Evolutionary conservation across 805 yeast genomes (phyloP), one percentile per base, ranked within the genome.

Genomic region (Cyberlindnera americana): DNA sequence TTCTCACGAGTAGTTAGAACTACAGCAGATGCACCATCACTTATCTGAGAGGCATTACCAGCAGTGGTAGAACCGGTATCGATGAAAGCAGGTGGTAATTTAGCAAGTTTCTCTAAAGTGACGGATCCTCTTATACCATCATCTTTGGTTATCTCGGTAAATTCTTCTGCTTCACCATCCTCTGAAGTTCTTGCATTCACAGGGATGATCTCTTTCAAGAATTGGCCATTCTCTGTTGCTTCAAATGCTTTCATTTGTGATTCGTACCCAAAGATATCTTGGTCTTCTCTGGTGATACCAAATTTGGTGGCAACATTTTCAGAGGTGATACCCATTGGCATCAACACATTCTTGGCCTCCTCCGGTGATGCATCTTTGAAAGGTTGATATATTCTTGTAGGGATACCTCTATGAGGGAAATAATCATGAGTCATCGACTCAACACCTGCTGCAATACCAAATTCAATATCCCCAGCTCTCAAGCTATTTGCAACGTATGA

Each of bases 271-370:
- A 87, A 90, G 42, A 67, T 79, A 61, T 89, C 97, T 64, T 88
- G 96, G 47, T 73, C 77, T 30, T 59, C 56, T 57, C 96, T 77
- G 25, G 77, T 59, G 41, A 89, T 69, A 47, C 66, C 63, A 65
- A 70, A 88, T 60, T 75, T 72, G 26, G 63, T 59, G 21, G 90
- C 87, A 37, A 89, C 88, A 61, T 89, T 89, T 68, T 89, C 96
- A 56, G 86, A 83, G 41, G 96, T 89, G 55, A 80, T 78, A 35
- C 96, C 96, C 96, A 89, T 89, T 44, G 96, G 96, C 49, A 89
- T 76, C 65, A 83, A 62, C 64, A 96, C 88, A 61, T 79, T 79
- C 47, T 69, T 66, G 18, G 81, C 79, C 38, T 67, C 72, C 33
- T 61, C 56, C 46, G 67, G 60, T 4, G 57, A 60, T 24, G 63